Conservation (phyloP, 139 green algal genomes). For the Choricystis sp. region DNA sequence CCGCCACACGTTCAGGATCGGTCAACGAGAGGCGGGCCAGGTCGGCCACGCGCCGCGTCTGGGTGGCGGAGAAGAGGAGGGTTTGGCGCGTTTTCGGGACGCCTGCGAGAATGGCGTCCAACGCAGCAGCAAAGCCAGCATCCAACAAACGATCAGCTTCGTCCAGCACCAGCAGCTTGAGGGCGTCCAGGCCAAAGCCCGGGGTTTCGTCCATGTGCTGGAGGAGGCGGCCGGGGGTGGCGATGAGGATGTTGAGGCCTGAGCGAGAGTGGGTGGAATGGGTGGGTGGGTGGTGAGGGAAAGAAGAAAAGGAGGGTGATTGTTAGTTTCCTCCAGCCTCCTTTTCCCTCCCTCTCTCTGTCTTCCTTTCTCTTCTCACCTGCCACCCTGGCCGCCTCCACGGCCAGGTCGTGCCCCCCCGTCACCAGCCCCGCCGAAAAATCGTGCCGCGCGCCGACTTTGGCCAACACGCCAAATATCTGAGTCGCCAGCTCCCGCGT, state of each 20-base stretch:
- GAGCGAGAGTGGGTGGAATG: background rate
- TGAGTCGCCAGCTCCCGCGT: constrained; percentile 90
- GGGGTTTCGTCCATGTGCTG: constrained; percentile 99
- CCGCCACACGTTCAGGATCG: constrained; percentile 79
- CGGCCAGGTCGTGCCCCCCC: constrained; percentile 65
- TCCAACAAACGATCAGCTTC: constrained; percentile 95
- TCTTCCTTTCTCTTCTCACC: constrained; percentile 8
- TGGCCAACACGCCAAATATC: constrained; percentile 78
- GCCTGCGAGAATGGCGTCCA: constrained; percentile 90
- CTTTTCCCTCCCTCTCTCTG: too few relatives aligned
- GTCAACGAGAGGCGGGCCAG: constrained; percentile 57
- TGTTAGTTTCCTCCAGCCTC: too few relatives aligned
- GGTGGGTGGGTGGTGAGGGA: background rate
- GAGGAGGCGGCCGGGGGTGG: constrained; percentile 84
- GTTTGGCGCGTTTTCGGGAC: constrained; percentile 72
- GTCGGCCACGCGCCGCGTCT: constrained; percentile 64
- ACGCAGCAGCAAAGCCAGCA: constrained; percentile 76
- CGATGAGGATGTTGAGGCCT: constrained; percentile 80
- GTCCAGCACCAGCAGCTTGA: constrained; percentile 89
- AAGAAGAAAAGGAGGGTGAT: background rate
- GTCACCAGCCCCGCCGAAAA: constrained; percentile 86
- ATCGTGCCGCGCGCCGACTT: constrained; percentile 57
- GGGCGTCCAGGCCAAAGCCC: constrained; percentile 60
- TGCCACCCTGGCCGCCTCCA: constrained; percentile 48
- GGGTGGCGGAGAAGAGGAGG: constrained; percentile 66